Evolutionary conservation across 257 asterid genomes (phyloP), one percentile per base, ranked within the genome.

Genomic region (Perilla frutescens): DNA sequence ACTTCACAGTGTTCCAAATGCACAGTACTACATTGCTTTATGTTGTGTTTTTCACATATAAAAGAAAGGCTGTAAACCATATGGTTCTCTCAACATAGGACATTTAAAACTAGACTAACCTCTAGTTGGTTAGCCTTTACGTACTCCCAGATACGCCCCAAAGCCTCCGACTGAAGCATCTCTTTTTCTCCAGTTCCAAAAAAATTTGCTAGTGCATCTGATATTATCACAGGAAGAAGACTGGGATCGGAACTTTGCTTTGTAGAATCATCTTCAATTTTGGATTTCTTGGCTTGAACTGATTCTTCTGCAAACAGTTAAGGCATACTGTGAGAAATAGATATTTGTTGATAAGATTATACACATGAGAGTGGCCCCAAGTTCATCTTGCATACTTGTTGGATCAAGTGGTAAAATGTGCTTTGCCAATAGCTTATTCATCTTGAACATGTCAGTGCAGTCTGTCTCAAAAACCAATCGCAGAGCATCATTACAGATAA

Each of bases 401-500:
- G 92, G 88, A 50, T 88, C 96, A 39, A 86, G 92, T 4, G 94
- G 77, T 8, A 81, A 77, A 44, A 92, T 92, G 77, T 90, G 98
- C 65, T 92, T 88, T 8, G 98, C 88, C 55, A 90, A 90, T 85
- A 92, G 79, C 83, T 92, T 88, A 79, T 90, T 92, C 96, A 90
- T 90, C 96, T 90, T 92, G 90, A 90, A 90, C 96, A 90, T 90
- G 81, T 90, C 94, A 5, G 96, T 90, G 78, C 89, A 82, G 68
- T 90, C 94, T 10, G 89, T 84, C 78, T 90, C 94, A 62, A 90
- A 86, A 60, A 90, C 89, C 81, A 80, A 43, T n/a, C 91, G 88
- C 54, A 90, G 82, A 66, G 87, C 90, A 72, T 90, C 92, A 51
- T 90, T 77, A 58, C 96, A 90, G 71, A 90, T 84, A 49, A 90